Base-by-base conservation (phyloP, 1,284 basidiomycete genomes). In the Wolfiporia cocos region DNA sequence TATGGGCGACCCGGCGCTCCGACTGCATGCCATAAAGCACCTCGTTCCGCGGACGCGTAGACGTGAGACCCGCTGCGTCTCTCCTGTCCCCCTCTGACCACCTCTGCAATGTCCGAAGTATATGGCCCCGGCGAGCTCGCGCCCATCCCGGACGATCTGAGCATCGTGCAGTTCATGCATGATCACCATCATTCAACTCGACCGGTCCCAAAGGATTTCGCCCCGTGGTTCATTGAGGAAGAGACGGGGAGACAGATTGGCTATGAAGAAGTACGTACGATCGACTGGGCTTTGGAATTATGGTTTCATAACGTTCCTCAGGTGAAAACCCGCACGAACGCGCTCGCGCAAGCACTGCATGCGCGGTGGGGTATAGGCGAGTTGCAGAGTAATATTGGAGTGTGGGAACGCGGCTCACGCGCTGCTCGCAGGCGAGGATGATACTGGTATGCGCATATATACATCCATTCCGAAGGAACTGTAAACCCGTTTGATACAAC, bases 161-260 rank as follows among this genome's bases (percentile, higher is more conserved):
- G 78, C 10, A 67, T 86, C 15, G 74, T 80, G 2, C 86, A 88
- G 60, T 87, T 88, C 59, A 69, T 86, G 32, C 70, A 86, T 21
- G 77, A 81, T 47, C 57, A 61, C 12, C 57, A 70, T 26, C 70
- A 76, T 38, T 67, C 74, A 1, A 47, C 62, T 17, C 68, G 76
- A 20, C 83, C 83, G 0, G 47, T 56, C 12, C 50, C 51, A 22
- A 50, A 26, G 37, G 38, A 48, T 21, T 18, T 39, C 9, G 52
- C 52, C 30, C 51, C 58, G 3, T 85, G 78, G 73, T 63, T 86
- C 39, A 75, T 86, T 34, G 76, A 87, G 26, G 81, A 86, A 49
- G 57, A 63, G 10, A 74, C 76, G 5, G 78, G 74, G 14, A 66
- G 70, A 34, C 52, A 52, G 5, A 51, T 80, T 34, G 60, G 61